phyloP scores from a whole-genome alignment of 2,329 filamentous ascomycete genomes.

The Blastomyces emzantsi region DNA sequence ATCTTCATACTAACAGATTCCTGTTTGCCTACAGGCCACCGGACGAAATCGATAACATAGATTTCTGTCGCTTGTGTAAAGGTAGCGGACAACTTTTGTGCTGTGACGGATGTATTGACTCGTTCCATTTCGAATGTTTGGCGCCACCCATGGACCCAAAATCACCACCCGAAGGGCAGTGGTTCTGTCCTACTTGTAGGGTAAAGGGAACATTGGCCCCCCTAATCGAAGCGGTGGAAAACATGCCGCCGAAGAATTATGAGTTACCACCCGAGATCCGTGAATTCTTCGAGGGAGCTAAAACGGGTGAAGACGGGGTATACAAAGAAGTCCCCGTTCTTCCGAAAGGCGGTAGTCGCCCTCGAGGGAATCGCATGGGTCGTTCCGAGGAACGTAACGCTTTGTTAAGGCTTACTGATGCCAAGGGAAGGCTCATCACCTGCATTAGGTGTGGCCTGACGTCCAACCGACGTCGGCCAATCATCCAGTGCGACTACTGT shows the following conservation, averaged over 20 bases:
- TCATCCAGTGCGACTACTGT: conserved; percentile 82
- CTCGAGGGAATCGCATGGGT: conserved; percentile 10
- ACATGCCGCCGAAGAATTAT: conserved; percentile 63
- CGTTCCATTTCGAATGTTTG: conserved; percentile 84
- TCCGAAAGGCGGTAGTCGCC: conserved; percentile 16
- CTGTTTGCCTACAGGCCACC: conserved; percentile 5
- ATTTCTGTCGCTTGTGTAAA: conserved; percentile 79
- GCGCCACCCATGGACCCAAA: conserved; percentile 65
- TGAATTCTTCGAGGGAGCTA: conserved; percentile 70
- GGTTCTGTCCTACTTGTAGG: conserved; percentile 64
- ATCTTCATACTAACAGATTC: neutral
- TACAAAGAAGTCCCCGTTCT: conserved; percentile 57
- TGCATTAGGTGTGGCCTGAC: conserved; percentile 67
- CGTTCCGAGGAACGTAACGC: conserved; percentile 20
- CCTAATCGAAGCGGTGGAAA: conserved; percentile 57
- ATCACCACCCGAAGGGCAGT: conserved; percentile 59
- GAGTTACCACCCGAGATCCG: conserved; percentile 61
- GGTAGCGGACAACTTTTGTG: conserved; percentile 79
- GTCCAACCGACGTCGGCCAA: conserved; percentile 55
- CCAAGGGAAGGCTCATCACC: conserved; percentile 64
- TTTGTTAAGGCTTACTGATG: conserved; percentile 52
- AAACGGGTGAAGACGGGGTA: conserved; percentile 64
- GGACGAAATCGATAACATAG: conserved; percentile 60
- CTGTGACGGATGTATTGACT: conserved; percentile 83
- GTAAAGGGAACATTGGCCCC: conserved; percentile 52